Evolutionary conservation across 495 filamentous ascomycete genomes (phyloP), one percentile per base, ranked within the genome.

Genomic region (Lasiosphaeria ovina): DNA sequence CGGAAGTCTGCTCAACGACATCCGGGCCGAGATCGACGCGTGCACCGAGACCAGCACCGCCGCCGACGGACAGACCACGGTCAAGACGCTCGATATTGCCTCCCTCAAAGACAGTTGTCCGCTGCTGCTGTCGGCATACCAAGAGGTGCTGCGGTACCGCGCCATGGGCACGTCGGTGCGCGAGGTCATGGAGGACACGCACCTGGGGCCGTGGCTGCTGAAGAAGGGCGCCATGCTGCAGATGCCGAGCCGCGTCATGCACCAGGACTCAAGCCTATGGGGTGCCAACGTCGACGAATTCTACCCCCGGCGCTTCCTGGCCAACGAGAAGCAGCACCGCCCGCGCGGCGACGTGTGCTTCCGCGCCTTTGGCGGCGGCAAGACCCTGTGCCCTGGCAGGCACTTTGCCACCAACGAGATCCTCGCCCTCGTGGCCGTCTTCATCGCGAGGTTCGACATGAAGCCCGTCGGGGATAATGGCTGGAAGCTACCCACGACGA

Each of bases 351-450:
- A 55, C 31, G 66, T 57, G 59, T 34, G 64, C 59, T 84, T 81
- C 64, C 66, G 80, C 7, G 76, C 77, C 9, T 86, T 85, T 65
- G 81, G 82, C 9, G 82, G 82, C 16, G 82, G 82, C 48, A 77
- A 76, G 64, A 78, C 76, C 31, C 60, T 83, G 6, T 85, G 82
- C 58, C 83, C 83, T 4, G 82, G 83, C 0, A 72, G 82, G 6
- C 74, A 82, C 65, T 83, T 85, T 66, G 83, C 83, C 0, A 75
- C 74, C 52, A 76, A 77, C 24, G 79, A 82, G 71, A 80, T 84
- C 51, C 62, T 78, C 50, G 69, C 72, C 7, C 67, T 80, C 34
- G 76, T 77, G n/a, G 66, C 68, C 4, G 14, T 54, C 17, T 66
- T 69, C n/a, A 44, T 69, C 1, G 51, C 58, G 9, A 57, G 66